Evolutionary conservation across 2,329 filamentous ascomycete genomes (phyloP), one percentile per base, ranked within the genome.

Genomic region (Fusarium mangiferae): DNA sequence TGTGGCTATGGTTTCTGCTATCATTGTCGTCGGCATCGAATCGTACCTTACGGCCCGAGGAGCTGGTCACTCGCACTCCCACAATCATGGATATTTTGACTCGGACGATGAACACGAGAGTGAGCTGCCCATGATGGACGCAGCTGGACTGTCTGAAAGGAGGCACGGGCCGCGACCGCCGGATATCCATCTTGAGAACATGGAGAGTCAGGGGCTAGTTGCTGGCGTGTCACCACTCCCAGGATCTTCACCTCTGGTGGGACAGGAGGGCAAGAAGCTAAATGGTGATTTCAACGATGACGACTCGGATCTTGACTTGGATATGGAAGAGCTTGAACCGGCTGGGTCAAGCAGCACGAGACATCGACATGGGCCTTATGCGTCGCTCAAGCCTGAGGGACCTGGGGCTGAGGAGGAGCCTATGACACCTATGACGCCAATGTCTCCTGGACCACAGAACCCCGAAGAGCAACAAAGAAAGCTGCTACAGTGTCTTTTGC

Each of bases 21-120:
- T 97, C 67, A 85, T 93, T 8, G 95, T 98, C 7, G 94, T 97
- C 12, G 89, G 90, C 5, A 88, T 98, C 59, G 96, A 98, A 82
- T 97, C 96, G 84, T 94, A 95, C 81, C 91, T 98, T 75, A 95
- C 94, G 0, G 93, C 92, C 5, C 84, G 90, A 62, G 90, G 90
- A 48, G 90, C 90, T 4, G 86, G 89, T 4, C 90, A 90, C 77
- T 88, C 88, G 3, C 88, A 91, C 77, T 87, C 88, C 3, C 90
- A 91, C 73, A 81, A 84, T 38, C 85, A 84, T 62, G 79, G 79
- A 17, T 81, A 86, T 81, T 88, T 88, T 83, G 86, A 88, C 39
- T 85, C 86, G 7, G 83, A 85, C 22, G 84, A 85, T 38, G 80
- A 78, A 35, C 83, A 83, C 18, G 81, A 79, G 36, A 75, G 81